phyloP scores from a whole-genome alignment of 1,284 basidiomycete genomes.

The Apiotrichum laibachii region DNA sequence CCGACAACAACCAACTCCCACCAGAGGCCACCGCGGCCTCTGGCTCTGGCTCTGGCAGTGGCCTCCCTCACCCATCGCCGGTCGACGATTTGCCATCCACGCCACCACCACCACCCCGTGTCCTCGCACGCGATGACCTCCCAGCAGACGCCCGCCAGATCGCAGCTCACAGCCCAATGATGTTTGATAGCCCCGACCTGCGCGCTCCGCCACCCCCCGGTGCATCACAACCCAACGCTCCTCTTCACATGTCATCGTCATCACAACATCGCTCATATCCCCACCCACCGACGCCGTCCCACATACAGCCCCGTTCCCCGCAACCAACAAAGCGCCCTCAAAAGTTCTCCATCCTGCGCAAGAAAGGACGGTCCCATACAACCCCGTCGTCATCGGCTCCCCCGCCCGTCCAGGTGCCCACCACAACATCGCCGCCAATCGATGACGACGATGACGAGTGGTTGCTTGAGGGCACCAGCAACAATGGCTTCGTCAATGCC shows the following conservation, averaged over 20 bases:
- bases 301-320: not conserved
- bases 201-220: not conserved
- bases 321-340: slow-evolving; percentile 3
- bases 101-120: not conserved
- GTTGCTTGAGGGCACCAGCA: slow-evolving; percentile 33
- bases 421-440: not conserved
- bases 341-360: slow-evolving; percentile 16
- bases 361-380: not conserved
- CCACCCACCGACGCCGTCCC: not conserved
- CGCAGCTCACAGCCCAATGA: not conserved
- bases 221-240: slow-evolving; percentile 2
- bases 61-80: no score
- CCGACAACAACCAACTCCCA: not conserved
- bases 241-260: not conserved
- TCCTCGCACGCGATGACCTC: not conserved
- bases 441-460: slow-evolving; percentile 42
- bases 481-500: slow-evolving; percentile 18
- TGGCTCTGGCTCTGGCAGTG: not conserved
- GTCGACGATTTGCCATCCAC: no score
- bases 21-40: no score
- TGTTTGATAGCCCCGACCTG: slow-evolving; percentile 1
- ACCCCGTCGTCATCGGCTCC: not conserved
- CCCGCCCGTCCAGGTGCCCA: not conserved
- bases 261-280: not conserved
- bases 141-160: not conserved